Conservation (phyloP, 306 rosid species). For the Sophora flavescens region DNA sequence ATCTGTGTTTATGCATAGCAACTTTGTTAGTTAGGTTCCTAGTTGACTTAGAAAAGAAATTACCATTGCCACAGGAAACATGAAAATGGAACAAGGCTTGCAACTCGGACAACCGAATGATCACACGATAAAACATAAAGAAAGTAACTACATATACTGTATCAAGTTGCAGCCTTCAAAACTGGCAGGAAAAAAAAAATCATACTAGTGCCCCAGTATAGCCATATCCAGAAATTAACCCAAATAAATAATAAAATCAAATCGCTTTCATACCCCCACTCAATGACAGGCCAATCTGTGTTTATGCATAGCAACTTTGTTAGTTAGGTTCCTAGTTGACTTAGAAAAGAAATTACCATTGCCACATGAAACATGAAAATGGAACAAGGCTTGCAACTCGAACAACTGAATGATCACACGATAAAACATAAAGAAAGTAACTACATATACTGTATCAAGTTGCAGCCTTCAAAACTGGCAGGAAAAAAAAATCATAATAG, state of each 20-base stretch:
- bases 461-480: constrained; percentile 44
- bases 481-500: constrained; percentile 2
- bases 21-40: constrained; percentile 26
- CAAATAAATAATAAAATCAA: neutral
- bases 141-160: constrained; percentile 46
- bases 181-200: constrained; percentile 2
- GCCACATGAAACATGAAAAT: constrained; percentile 53
- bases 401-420: constrained; percentile 57
- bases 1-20: neutral
- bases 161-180: constrained; percentile 48
- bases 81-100: constrained; percentile 59
- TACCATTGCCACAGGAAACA: constrained; percentile 54
- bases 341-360: constrained; percentile 57
- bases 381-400: constrained; percentile 57
- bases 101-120: constrained; percentile 54
- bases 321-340: constrained; percentile 35
- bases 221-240: neutral
- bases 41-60: constrained; percentile 51
- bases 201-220: neutral
- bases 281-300: neutral
- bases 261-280: neutral
- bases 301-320: neutral
- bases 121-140: constrained; percentile 54
- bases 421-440: constrained; percentile 51
- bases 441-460: constrained; percentile 43